Conservation (phyloP, 352 stramenopile species). For the Phytophthora agathidicida region DNA sequence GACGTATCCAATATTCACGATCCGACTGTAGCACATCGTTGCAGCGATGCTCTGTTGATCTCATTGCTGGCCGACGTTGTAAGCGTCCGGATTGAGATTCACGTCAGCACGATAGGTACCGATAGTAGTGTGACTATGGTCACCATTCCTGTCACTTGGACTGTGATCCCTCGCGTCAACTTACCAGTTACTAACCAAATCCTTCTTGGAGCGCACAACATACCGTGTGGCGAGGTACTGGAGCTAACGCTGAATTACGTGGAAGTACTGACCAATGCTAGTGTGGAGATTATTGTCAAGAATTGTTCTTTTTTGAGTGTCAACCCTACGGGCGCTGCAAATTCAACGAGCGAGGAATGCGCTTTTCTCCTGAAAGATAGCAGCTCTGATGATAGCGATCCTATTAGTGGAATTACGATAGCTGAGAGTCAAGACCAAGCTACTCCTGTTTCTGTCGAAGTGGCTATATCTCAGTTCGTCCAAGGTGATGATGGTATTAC, state of each 20-base stretch:
- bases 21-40: slow-evolving; percentile 7
- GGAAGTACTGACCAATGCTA: not conserved
- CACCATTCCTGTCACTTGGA: slow-evolving; percentile 17
- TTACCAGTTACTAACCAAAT: slow-evolving; percentile 3
- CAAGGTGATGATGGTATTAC: not conserved
- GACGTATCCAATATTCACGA: slow-evolving; percentile 7
- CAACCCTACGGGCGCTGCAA: not conserved
- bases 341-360: slow-evolving; percentile 13
- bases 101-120: not conserved
- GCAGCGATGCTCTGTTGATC: slow-evolving; percentile 4
- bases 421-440: not conserved
- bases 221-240: not conserved
- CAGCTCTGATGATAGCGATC: not conserved
- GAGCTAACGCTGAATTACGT: slow-evolving; percentile 18
- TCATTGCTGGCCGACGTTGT: not conserved
- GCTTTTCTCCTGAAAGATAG: slow-evolving; percentile 18
- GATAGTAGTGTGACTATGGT: not conserved
- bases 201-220: slow-evolving; percentile 16
- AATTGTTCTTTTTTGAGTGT: slow-evolving; percentile 22
- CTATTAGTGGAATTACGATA: slow-evolving; percentile 15
- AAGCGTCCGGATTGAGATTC: not conserved
- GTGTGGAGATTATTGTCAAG: slow-evolving; percentile 10
- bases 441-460: not conserved
- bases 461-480: slow-evolving; percentile 1
- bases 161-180: slow-evolving; percentile 2